These are phyloP conservation scores for Esteya vermicola DNA, from an alignment of 2,329 filamentous ascomycete genomes.

Conservation along the genomic window DNA sequence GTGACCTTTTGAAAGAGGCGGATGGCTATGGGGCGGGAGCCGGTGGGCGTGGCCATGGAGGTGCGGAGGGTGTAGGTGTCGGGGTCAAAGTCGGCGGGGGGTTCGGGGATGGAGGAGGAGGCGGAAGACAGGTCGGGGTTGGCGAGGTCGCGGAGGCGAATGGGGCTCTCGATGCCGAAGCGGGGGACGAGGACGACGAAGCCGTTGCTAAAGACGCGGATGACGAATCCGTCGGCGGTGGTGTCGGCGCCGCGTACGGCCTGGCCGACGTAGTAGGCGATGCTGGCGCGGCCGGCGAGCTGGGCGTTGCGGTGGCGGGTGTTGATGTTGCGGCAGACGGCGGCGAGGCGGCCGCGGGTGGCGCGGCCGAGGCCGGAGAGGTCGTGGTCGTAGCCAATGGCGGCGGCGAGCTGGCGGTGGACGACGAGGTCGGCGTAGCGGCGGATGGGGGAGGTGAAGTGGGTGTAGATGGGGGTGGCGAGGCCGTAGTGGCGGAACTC, in stretches of 20 bases:
- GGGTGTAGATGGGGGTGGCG: conserved; percentile 93
- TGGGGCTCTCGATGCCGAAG: conserved; percentile 89
- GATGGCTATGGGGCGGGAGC: conserved; percentile 22
- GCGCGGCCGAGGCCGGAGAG: conserved; percentile 72
- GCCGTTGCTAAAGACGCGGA: conserved; percentile 95
- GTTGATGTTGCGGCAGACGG: conserved; percentile 97
- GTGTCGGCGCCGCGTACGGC: conserved; percentile 65
- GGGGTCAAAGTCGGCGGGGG: conserved; percentile 69
- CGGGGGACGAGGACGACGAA: conserved; percentile 92
- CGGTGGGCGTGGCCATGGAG: conserved; percentile 12
- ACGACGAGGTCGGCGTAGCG: conserved; percentile 95
- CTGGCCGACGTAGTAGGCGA: conserved; percentile 97
- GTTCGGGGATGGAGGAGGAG: conserved; percentile 44
- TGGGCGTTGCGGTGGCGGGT: conserved; percentile 93
- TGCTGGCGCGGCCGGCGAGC: conserved; percentile 81
- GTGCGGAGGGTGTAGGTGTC: conserved; percentile 68
- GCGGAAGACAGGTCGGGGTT: not conserved
- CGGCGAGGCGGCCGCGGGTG: conserved; percentile 73
- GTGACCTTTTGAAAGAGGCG: conserved; percentile 29
- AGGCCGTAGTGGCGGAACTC: conserved; percentile 97
- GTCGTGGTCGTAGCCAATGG: conserved; percentile 90
- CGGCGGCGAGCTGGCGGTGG: conserved; percentile 65
- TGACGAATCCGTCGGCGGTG: conserved; percentile 70
- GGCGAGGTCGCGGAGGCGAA: conserved; percentile 71
- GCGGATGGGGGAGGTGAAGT: conserved; percentile 94